Percentiles rank a stretch among this genome's conserved stretches.
Conservation (phyloP, 2,329 filamentous ascomycete species). For the Fusarium sterilihyphosum region DNA sequence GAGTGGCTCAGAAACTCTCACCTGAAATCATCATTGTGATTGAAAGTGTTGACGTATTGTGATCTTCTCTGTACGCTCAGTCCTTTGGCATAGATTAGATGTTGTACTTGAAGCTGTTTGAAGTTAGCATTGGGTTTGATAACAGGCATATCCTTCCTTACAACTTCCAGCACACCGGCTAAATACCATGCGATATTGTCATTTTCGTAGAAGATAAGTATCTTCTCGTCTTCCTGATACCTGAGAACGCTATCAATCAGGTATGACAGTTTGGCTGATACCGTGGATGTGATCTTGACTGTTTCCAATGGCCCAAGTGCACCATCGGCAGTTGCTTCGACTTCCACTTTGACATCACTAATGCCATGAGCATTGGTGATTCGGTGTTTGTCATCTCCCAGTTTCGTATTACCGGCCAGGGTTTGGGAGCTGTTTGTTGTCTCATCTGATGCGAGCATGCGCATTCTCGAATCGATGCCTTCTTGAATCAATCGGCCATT, state of each 20-base stretch:
- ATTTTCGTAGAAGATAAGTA: conserved; percentile 91
- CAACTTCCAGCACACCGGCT: conserved; percentile 81
- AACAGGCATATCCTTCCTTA: conserved; percentile 45
- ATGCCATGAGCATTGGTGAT: conserved; percentile 48
- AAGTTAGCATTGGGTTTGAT: conserved; percentile 6
- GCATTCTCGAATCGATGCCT: conserved; percentile 51
- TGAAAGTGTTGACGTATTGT: conserved; percentile 83
- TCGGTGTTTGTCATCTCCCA: conserved; percentile 51
- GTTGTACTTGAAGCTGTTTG: conserved; percentile 62
- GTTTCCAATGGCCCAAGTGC: conserved; percentile 61
- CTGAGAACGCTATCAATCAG: conserved; percentile 77
- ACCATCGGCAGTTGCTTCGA: conserved; percentile 32
- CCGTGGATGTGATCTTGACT: conserved; percentile 78
- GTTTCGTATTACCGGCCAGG: conserved; percentile 56
- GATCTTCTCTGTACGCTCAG: conserved; percentile 70
- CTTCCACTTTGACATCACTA: conserved; percentile 37
- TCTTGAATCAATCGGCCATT: conserved; percentile 56
- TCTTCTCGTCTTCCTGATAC: conserved; percentile 80
- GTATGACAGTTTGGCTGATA: conserved; percentile 89
- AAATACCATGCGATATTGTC: conserved; percentile 89
- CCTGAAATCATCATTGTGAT: conserved; percentile 71
- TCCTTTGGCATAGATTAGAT: conserved; percentile 74
- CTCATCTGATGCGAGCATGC: conserved; percentile 38
- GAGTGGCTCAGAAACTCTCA: conserved; percentile 28
- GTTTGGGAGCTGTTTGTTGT: conserved; percentile 35